Evolutionary conservation across 495 filamentous ascomycete species (phyloP).

Genomic region (Aspergillus conjunctus): DNA sequence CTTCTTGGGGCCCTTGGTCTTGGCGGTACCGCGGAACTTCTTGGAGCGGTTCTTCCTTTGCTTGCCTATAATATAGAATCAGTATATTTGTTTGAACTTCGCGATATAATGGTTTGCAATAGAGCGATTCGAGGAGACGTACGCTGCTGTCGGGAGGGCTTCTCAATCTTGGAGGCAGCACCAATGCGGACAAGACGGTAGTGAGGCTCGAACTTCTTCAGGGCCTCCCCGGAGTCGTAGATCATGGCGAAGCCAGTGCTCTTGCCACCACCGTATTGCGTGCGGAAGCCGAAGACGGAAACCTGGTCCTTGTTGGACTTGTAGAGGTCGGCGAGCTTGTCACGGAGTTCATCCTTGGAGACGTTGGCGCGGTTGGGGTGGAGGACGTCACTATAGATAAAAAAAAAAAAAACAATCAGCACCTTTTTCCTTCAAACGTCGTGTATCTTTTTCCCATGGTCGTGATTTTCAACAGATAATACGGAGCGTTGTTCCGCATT

Average conservation of each 20-base stretch:
- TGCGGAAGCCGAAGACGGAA: slow-evolving; percentile 96
- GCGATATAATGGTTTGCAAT: no score
- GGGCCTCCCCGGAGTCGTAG: slow-evolving; percentile 94
- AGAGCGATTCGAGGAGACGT: slow-evolving; percentile 51
- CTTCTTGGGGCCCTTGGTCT: slow-evolving; percentile 85
- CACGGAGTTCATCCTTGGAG: slow-evolving; percentile 96
- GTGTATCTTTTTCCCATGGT: no score
- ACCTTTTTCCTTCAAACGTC: slow-evolving; percentile 11
- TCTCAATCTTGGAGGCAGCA: slow-evolving; percentile 89
- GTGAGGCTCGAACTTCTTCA: slow-evolving; percentile 99
- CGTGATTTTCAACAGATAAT: no score
- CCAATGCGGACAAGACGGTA: slow-evolving; percentile 95
- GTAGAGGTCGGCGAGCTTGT: slow-evolving; percentile 93
- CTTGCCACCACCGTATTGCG: slow-evolving; percentile 99
- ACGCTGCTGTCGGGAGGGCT: slow-evolving; percentile 97
- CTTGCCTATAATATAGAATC: slow-evolving; percentile 70
- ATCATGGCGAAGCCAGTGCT: slow-evolving; percentile 97
- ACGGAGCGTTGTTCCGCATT: no score
- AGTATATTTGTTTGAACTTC: slow-evolving; percentile 2
- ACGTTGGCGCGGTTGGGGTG: slow-evolving; percentile 98
- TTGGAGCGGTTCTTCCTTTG: slow-evolving; percentile 99
- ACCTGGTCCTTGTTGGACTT: slow-evolving; percentile 96
- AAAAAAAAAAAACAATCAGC: slow-evolving; percentile 32
- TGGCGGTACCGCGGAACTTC: slow-evolving; percentile 94
- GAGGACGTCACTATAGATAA: slow-evolving; percentile 82